Percentiles rank a stretch among this genome's conserved stretches.
phyloP scores from a whole-genome alignment of 352 stramenopile genomes.

The Pythium apleroticum region DNA sequence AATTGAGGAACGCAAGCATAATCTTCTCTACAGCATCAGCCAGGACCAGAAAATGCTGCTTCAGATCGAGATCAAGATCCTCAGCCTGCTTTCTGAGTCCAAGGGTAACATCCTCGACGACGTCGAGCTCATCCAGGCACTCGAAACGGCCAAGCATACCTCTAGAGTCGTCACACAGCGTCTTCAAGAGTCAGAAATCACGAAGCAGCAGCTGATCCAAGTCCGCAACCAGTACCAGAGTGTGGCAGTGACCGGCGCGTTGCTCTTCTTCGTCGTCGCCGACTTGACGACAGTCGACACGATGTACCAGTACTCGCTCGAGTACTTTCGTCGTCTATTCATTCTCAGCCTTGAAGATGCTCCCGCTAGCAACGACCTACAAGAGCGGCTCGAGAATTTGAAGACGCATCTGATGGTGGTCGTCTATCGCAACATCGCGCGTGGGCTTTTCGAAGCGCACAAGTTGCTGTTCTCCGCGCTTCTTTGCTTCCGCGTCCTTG shows the following conservation, averaged over 20 bases:
- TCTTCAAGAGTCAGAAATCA: constrained; percentile 57
- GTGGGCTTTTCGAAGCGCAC: constrained; percentile 65
- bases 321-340: constrained; percentile 71
- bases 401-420: constrained; percentile 45
- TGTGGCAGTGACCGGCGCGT: constrained; percentile 52
- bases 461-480: constrained; percentile 67
- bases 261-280: constrained; percentile 73
- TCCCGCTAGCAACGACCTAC: constrained; percentile 29
- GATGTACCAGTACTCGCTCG: constrained; percentile 84
- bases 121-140: constrained; percentile 68
- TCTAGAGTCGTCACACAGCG: constrained; percentile 53
- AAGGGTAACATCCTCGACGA: constrained; percentile 92
- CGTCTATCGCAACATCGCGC: constrained; percentile 74
- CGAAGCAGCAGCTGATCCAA: constrained; percentile 58
- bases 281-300: constrained; percentile 59
- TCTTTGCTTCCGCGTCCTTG: constrained; percentile 55
- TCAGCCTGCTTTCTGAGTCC: constrained; percentile 82
- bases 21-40: constrained; percentile 85
- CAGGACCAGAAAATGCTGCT: constrained; percentile 88
- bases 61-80: constrained; percentile 91
- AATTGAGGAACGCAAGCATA: constrained; percentile 84
- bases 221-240: constrained; percentile 61
- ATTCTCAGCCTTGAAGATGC: constrained; percentile 53
- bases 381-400: constrained; percentile 42
- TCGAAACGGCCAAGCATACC: constrained; percentile 70